phyloP scores from a whole-genome alignment of 257 asterid species.

The Solanum virginianum region DNA sequence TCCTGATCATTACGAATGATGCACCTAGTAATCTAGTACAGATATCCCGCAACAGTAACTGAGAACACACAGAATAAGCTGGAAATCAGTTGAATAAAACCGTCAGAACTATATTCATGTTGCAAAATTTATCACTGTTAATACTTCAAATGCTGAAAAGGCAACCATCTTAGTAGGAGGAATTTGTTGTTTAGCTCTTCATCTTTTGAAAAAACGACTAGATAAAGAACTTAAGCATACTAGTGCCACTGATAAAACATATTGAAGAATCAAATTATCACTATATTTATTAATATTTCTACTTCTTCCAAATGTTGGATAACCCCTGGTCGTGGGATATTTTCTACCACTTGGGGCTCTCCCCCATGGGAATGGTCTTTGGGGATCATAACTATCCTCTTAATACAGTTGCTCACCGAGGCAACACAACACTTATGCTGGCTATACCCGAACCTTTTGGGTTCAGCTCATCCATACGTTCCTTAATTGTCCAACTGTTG shows the following conservation, averaged over 20 bases:
- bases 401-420: neutral
- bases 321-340: neutral
- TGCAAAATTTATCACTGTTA: neutral
- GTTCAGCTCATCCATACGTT: neutral
- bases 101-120: neutral
- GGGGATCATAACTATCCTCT: neutral
- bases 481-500: neutral
- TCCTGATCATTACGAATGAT: neutral
- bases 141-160: neutral
- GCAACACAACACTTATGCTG: neutral
- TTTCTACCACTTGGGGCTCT: neutral
- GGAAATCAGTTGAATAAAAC: neutral
- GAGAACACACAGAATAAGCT: neutral
- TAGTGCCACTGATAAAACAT: neutral
- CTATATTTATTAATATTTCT: neutral
- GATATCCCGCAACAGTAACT: neutral
- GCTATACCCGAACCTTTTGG: neutral
- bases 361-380: neutral
- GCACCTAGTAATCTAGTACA: neutral
- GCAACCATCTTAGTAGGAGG: neutral
- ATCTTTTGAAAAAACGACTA: neutral
- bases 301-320: neutral
- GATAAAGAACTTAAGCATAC: neutral
- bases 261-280: neutral
- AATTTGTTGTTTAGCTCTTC: neutral